Evolutionary conservation across 2,329 filamentous ascomycete species (phyloP).

Genomic region (Torrubiellomyces zombiae): DNA sequence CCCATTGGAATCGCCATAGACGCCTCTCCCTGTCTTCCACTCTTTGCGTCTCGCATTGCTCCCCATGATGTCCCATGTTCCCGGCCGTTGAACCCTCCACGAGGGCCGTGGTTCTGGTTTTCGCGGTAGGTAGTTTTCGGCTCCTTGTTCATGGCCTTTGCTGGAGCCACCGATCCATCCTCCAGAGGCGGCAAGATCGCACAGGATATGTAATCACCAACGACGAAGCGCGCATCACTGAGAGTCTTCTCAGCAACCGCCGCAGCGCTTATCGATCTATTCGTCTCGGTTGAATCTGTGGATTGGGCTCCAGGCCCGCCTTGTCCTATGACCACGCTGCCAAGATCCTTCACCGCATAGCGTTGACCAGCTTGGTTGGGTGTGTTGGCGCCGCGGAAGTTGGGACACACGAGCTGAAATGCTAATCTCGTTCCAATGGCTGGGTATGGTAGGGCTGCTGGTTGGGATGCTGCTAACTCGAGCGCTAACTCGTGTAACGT

Average conservation of each 20-base stretch:
- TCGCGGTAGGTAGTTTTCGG: constrained; percentile 4
- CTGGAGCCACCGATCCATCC: constrained; percentile 57
- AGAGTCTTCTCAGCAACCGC: constrained; percentile 58
- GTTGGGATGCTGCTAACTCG: constrained; percentile 50
- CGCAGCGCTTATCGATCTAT: constrained; percentile 18
- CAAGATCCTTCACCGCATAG: constrained; percentile 67
- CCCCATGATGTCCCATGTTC: too few relatives aligned
- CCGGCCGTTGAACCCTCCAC: constrained; percentile 10
- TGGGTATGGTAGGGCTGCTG: constrained; percentile 52
- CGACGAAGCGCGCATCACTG: constrained; percentile 61
- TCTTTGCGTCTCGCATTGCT: too few relatives aligned
- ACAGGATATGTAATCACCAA: constrained; percentile 77
- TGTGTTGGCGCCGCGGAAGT: constrained; percentile 31
- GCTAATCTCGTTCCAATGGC: constrained; percentile 69
- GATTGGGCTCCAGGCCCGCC: constrained; percentile 28
- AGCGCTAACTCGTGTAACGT: constrained; percentile 67
- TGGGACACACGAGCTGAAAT: constrained; percentile 75
- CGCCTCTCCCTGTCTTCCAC: constrained; percentile 23
- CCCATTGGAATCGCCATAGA: constrained; percentile 28
- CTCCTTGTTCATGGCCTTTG: constrained; percentile 21
- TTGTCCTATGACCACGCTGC: constrained; percentile 61
- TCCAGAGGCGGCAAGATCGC: constrained; percentile 60
- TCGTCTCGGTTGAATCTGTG: constrained; percentile 19
- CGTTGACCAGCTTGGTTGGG: constrained; percentile 22
- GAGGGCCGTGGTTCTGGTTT: constrained; percentile 9